Percentiles rank a stretch among this genome's conserved stretches.
Evolutionary conservation across 257 asterid species (phyloP).

Genomic region (Plantago elongata): DNA sequence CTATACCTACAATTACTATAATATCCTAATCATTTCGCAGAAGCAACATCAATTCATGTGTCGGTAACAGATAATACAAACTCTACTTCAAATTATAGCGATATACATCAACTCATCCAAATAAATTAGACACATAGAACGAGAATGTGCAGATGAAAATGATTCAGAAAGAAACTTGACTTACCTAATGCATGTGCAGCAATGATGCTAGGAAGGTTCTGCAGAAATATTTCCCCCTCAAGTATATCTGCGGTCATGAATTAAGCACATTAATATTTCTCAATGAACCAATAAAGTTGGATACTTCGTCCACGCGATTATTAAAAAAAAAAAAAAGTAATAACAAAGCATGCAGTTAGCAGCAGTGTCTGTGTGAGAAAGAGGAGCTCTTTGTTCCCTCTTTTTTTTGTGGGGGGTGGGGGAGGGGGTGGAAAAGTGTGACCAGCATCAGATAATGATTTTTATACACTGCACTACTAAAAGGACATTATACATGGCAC

Average conservation of each 20-base stretch:
- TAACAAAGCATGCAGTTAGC: too few species aligned
- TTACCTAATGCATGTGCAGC: constrained; percentile 88
- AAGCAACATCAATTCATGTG: constrained; percentile 10
- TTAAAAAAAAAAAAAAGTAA: neutral
- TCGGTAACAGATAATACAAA: neutral
- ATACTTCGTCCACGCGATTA: neutral
- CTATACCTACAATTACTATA: constrained; percentile 6
- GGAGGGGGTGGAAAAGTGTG: too few species aligned
- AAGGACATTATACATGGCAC: neutral
- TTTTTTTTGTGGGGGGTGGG: too few species aligned
- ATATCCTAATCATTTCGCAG: neutral
- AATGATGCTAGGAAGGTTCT: constrained; percentile 93
- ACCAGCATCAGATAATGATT: too few species aligned
- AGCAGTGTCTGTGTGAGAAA: too few species aligned
- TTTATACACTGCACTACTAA: neutral
- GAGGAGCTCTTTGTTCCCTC: too few species aligned
- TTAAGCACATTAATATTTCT: constrained; percentile 14
- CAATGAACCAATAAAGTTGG: constrained; percentile 1
- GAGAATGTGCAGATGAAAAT: neutral
- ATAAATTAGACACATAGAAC: neutral
- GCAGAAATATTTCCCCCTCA: constrained; percentile 96
- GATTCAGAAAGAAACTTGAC: constrained; percentile 11
- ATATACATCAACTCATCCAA: neutral
- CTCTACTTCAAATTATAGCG: neutral
- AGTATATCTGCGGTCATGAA: constrained; percentile 60